Base-by-base conservation (phyloP, 805 yeast genomes). In the Suhomyces tanzawaensis region DNA sequence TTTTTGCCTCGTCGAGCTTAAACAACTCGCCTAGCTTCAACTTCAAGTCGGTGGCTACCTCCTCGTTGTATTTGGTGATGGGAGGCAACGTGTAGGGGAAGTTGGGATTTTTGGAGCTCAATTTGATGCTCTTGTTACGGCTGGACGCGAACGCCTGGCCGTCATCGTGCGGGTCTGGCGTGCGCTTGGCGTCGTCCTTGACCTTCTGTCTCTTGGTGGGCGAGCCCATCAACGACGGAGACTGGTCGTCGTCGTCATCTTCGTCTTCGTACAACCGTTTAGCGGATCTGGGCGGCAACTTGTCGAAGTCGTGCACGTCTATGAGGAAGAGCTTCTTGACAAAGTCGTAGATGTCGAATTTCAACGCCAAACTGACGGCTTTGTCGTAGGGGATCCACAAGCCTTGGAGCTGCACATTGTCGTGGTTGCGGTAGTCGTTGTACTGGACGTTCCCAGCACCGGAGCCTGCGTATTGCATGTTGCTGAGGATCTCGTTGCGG, bases 71-170 rank as follows among this genome's bases (percentile, higher is more conserved):
- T 15, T 58, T 52, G 11, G 61, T 47, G 12, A 76, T 39, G 3
- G 84, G 82, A 22, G 69, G 71, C 32, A 78, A 49, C 0, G 82
- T 61, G 50, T 58, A 72, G 3, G 79, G 79, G 19, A 61, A 55
- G 46, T 71, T 69, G 24, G 76, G 65, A 42, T 74, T 74, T 8
- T 41, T 7, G 4, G 36, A 15, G 30, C 24, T 33, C 21, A n/a
- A 15, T 28, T 19, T 30, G 21, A 15, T 15, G 32, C 26, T 36
- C 22, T 30, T 24, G 16, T n/a, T 15, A 7, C 17, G 8, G 11
- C 17, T 27, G 23, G 29, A 16, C 8, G n/a, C 4, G 13, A 24
- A 24, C 6, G 27, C 6, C 8, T 25, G 13, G 12, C 33, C 28
- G 14, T 19, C 34, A 2, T 7, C 21, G 19, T n/a, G 8, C 6